Evolutionary conservation across 176 grass and related monocot genomes (phyloP).

Genomic region (Puya raimondii): DNA sequence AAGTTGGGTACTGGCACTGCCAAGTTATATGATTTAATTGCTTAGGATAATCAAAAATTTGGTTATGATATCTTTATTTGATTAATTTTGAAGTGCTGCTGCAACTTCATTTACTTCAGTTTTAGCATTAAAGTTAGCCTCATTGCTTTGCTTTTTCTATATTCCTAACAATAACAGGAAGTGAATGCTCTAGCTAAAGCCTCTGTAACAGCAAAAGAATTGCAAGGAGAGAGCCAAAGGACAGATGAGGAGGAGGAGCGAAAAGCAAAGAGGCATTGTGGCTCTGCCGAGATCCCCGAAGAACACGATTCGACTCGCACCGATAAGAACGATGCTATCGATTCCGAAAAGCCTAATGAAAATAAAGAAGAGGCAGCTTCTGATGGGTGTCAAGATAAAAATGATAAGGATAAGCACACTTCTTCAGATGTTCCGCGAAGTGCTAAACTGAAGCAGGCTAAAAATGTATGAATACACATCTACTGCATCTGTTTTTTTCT

Average conservation of each 20-base stretch:
- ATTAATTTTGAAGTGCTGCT: too few relatives aligned
- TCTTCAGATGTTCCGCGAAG: conserved; percentile 14
- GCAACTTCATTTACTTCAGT: neutral
- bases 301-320: neutral
- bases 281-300: conserved; percentile 10
- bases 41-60: too few relatives aligned
- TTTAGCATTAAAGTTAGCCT: neutral
- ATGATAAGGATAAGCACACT: conserved; percentile 15
- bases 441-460: conserved; percentile 29
- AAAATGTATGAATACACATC: conserved; percentile 16
- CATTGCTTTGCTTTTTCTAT: neutral
- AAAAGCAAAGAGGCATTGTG: conserved; percentile 29
- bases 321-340: neutral
- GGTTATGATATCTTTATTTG: too few relatives aligned
- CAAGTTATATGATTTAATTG: too few relatives aligned
- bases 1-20: too few relatives aligned
- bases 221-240: neutral
- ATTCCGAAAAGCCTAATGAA: neutral
- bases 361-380: neutral
- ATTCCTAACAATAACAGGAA: conserved; percentile 14
- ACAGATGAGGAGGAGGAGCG: conserved; percentile 31
- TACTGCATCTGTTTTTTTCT: neutral
- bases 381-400: neutral
- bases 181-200: conserved; percentile 25
- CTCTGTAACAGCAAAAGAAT: conserved; percentile 10